Evolutionary conservation across 441 rosid species (phyloP), one percentile per base, ranked within the genome.

Genomic region (Raphanus hybrid): DNA sequence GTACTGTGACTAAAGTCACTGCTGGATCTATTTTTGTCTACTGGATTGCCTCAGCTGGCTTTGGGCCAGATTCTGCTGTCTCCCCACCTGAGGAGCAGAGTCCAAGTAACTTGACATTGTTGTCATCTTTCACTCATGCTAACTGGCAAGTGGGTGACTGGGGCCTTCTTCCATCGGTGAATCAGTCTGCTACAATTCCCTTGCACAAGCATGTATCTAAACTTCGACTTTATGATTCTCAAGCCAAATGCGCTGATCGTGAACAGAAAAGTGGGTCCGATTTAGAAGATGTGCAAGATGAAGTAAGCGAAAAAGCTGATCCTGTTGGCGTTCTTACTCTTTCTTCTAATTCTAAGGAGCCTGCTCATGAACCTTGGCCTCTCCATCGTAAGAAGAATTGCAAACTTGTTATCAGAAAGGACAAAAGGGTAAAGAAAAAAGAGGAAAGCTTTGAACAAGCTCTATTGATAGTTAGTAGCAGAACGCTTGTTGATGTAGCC

Each of bases 91-190:
- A 92, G 82, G 96, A 93, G 80, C 98, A 96, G 84, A 87, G 82
- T 86, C 96, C 98, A 23, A 89, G 88, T 82, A 86, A 91, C 80
- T 83, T 96, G 75, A 93, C 92, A 81, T 84, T 92, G 82, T 74
- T 96, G 83, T 89, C 97, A 65, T 92, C 92, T 80, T 91, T 92
- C 82, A 80, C 92, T 11, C 97, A 94, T 85, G 92, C 95, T 48
- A 91, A 87, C 81, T 96, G 99, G 99, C 97, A 92, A 84, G 90
- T 96, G 18, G 97, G 97, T 82, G 98, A 94, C 81, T 87, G 97
- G 94, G 87, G 94, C 82, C 97, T 88, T 80, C 88, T 90, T 74
- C 91, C 92, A 63, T 86, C 91, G 48, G 55, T 76, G 71, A 74
- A 48, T 34, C 86, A 84, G 26, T 67, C 86, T 68, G 78, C 92